Conservation (phyloP, 805 yeast species). For the Wickerhamomyces subpelliculosus region DNA sequence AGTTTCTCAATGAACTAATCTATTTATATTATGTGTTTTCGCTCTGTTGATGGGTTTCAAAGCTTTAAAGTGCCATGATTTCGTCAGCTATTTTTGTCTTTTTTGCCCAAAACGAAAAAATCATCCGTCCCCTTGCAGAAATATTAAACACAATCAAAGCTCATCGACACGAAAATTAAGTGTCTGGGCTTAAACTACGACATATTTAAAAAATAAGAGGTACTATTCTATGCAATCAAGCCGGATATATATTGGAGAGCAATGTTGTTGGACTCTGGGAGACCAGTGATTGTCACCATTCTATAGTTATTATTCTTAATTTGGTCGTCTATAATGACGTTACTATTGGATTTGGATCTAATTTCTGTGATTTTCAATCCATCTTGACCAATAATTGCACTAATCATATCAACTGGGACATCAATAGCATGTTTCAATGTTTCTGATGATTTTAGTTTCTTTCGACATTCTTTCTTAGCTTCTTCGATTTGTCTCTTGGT, state of each 20-base stretch:
- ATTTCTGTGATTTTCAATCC: conserved; percentile 9
- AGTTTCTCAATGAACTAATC: too few relatives aligned
- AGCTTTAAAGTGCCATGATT: too few relatives aligned
- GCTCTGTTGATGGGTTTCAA: too few relatives aligned
- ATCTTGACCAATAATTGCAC: neutral
- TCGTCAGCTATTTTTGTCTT: too few relatives aligned
- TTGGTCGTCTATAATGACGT: conserved; percentile 11
- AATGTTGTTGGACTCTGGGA: conserved; percentile 9
- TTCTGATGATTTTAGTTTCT: conserved; percentile 4
- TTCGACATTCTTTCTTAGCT: conserved; percentile 4
- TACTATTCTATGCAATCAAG: neutral
- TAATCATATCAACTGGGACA: conserved; percentile 10
- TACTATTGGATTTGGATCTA: conserved; percentile 12
- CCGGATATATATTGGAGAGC: conserved; percentile 9
- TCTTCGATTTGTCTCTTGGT: conserved; percentile 5
- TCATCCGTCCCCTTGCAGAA: conserved; percentile 1
- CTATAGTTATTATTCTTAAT: conserved; percentile 5
- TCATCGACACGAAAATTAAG: too few relatives aligned
- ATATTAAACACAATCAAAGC: too few relatives aligned
- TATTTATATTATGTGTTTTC: too few relatives aligned
- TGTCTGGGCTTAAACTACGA: too few relatives aligned
- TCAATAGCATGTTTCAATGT: conserved; percentile 8
- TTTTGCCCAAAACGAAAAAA: too few relatives aligned
- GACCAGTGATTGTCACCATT: conserved; percentile 10
- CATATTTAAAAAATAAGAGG: too few relatives aligned